Percentiles rank a stretch among this genome's conserved stretches.
These are phyloP conservation scores for Andrographis paniculata DNA, from an alignment of 305 asterid genomes.

Conservation along the genomic window DNA sequence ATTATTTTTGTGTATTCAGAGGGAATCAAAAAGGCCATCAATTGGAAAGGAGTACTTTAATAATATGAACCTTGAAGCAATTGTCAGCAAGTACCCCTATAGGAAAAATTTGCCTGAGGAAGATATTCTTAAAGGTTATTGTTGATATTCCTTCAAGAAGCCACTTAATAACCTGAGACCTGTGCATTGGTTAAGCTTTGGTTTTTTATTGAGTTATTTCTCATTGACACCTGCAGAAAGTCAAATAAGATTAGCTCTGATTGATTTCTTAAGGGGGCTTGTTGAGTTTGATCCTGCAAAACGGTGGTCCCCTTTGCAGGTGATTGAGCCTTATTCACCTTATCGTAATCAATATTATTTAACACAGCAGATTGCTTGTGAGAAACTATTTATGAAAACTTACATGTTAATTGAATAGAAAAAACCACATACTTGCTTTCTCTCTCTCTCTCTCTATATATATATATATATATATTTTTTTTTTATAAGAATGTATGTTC, in stretches of 20 bases:
- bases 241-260: conserved; percentile 66
- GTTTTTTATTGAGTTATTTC: conserved; percentile 15
- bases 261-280: conserved; percentile 97
- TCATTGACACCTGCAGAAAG: conserved; percentile 49
- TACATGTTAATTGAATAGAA: neutral
- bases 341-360: conserved; percentile 13
- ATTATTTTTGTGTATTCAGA: conserved; percentile 37
- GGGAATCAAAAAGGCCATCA: conserved; percentile 80
- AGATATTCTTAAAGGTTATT: conserved; percentile 69
- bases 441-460: neutral
- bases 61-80: conserved; percentile 81
- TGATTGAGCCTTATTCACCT: conserved; percentile 25
- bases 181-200: conserved; percentile 10
- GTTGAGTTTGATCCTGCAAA: conserved; percentile 98
- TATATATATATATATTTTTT: no score
- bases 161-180: conserved; percentile 10
- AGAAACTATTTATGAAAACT: neutral
- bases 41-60: conserved; percentile 95
- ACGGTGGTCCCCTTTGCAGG: conserved; percentile 99
- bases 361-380: no score
- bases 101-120: conserved; percentile 66
- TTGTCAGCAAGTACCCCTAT: conserved; percentile 81
- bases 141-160: conserved; percentile 18
- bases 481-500: neutral
- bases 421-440: neutral